Conservation (phyloP, 2,329 filamentous ascomycete genomes). For the Phoma herbarum region DNA sequence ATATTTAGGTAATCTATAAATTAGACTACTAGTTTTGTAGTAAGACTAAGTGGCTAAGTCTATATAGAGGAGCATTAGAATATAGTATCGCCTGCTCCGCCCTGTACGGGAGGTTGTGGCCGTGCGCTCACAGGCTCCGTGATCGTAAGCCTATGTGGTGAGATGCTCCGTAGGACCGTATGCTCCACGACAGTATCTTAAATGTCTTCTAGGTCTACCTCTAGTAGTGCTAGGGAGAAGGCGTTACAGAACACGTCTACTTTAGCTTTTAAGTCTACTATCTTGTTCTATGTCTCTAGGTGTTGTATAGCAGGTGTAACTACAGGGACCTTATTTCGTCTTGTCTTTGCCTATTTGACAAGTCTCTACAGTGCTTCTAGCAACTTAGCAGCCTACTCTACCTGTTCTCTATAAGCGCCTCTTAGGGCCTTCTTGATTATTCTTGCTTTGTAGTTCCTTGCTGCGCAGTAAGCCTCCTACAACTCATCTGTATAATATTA, state of each 20-base stretch:
- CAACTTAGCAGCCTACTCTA: constrained; percentile 17
- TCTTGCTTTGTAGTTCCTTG: constrained; percentile 37
- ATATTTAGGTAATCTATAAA: too few relatives aligned
- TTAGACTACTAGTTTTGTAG: too few relatives aligned
- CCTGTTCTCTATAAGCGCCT: constrained; percentile 28
- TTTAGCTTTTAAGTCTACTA: constrained; percentile 22
- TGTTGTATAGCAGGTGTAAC: constrained; percentile 23
- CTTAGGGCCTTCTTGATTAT: constrained; percentile 29
- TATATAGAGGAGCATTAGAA: too few relatives aligned
- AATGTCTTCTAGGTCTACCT: background rate
- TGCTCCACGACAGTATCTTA: too few relatives aligned
- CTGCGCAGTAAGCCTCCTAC: constrained; percentile 23
- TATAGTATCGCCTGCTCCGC: too few relatives aligned
- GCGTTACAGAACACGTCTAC: constrained; percentile 4
- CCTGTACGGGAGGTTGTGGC: too few relatives aligned
- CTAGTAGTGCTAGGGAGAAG: background rate
- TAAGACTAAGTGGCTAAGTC: too few relatives aligned
- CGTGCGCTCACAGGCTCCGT: too few relatives aligned
- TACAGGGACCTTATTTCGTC: constrained; percentile 16
- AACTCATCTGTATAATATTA: constrained; percentile 14
- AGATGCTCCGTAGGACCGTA: too few relatives aligned
- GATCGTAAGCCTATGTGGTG: too few relatives aligned
- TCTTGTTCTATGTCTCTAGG: constrained; percentile 14
- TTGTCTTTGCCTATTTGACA: constrained; percentile 37
- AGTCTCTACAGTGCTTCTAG: constrained; percentile 37